Base-by-base conservation (phyloP, 2,329 filamentous ascomycete genomes). In the Corinectria fuckeliana region DNA sequence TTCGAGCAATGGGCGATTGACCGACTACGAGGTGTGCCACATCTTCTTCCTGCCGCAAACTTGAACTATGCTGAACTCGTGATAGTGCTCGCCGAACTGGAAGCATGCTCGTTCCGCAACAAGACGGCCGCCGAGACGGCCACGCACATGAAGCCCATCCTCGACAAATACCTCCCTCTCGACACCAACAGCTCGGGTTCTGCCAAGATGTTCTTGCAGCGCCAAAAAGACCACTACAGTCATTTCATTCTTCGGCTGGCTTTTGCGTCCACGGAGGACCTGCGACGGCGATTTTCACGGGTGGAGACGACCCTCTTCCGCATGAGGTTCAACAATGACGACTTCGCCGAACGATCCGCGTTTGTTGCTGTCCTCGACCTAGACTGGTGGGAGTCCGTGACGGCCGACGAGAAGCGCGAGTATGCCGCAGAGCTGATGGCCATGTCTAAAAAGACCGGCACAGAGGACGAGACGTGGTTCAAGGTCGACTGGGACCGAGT, bases 1-100 rank as follows among this genome's bases (percentile, higher is more conserved):
- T 99, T 99, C 71, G 95, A 99, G 75, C 93, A 97, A 84, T 99
- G 95, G 95, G 95, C 93, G 10, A 98, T 99, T 71, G 91, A 96
- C 71, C 85, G 95, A 57, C 77, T 99, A 66, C 89, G 92, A 78
- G 86, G 92, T 92, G 80, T 55, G 80, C 52, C 8, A 30, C 30
- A 9, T 14, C 2, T 1, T 1, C 6, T 0, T 9, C 10, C 16
- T 18, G 20, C 3, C 1, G 5, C 9, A 4, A 5, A 1, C 7
- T n/a, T 16, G 2, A 25, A 7, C 16, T 4, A 5, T 28, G 23
- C 66, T 70, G n/a, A 56, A 70, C 52, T 28, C 3, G 8, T 1
- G 5, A 71, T 58, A 92, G 91, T 96, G 50, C 88, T 96, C 60
- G 91, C 90, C 56, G 92, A 96, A 76, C 82, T 99, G 55, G 95